Evolutionary conservation across 495 filamentous ascomycete species (phyloP), one percentile per base, ranked within the genome.

Genomic region (Aeminium ludgeri): DNA sequence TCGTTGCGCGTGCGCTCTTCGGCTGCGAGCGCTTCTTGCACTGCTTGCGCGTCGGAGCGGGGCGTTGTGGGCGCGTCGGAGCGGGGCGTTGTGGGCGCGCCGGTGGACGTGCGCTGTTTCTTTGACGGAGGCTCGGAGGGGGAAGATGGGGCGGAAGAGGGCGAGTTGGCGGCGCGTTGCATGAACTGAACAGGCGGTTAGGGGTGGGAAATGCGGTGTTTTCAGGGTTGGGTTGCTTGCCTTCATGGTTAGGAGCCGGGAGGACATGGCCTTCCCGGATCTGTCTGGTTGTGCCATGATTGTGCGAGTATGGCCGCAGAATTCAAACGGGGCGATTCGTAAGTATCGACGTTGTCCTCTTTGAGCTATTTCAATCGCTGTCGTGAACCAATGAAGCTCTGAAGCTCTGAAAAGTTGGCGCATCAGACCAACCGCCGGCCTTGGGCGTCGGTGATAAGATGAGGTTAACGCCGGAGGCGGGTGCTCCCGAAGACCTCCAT

Each of bases 171-270:
- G 37, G 81, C 80, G 48, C 89, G 74, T 70, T 94, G 89, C 89
- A 97, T 97, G 60, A 97, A 97, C 73, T 82, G 37, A 31, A 43
- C 19, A 11, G 37, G 1, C 3, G 18, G 15, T 39, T 10, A 28
- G 45, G 34, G 20, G 27, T n/a, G n/a, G n/a, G n/a, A n/a, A n/a
- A n/a, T n/a, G n/a, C n/a, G n/a, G n/a, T n/a, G n/a, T n/a, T n/a
- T n/a, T n/a, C n/a, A n/a, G n/a, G n/a, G n/a, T n/a, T n/a, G n/a
- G n/a, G n/a, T 25, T 6, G 35, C 20, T 17, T 57, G 74, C 75
- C 62, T 94, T 94, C 86, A 95, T 95, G 18, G 81, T 92, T 52
- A 91, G 64, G 15, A 95, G 72, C 40, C 86, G 74, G 2, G 82
- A 86, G 45, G 86, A 94, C 80, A 92, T 89, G 8, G 65, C 65